Evolutionary conservation across 2,329 filamentous ascomycete species (phyloP), one percentile per base, ranked within the genome.

Genomic region (Chaetomium sp.): DNA sequence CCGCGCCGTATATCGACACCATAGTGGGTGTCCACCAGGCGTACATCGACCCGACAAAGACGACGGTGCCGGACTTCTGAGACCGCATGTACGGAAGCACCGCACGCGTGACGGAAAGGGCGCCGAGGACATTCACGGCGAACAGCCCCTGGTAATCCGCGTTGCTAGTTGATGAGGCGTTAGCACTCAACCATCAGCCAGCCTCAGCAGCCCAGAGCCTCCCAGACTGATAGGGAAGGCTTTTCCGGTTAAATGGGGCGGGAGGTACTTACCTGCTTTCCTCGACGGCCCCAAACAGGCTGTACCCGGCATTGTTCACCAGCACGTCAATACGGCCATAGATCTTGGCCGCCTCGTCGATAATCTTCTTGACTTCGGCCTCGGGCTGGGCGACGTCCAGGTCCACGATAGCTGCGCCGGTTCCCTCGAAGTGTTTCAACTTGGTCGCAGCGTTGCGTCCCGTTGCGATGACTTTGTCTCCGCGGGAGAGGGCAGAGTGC

Each of bases 41-140:
- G 19, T 37, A 59, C 60, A 56, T 19, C 53, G 65, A 64, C 8
- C 61, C 58, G 43, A 66, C 58, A 40, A 65, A 64, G 40, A 60
- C 55, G 0, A 66, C 50, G 42, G 62, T 61, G 4, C 61, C 59
- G 8, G 53, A 49, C 5, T 54, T 49, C 12, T 49, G 52, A 9
- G 40, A 41, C 8, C 60, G 45, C 47, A 67, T 63, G 27, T 64
- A 59, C 14, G 64, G 61, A 5, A 66, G 50, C 9, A 61, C 59
- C 5, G 60, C 60, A 34, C 61, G 59, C 9, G 61, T 62, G 38
- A 58, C 56, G 19, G 60, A 59, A 27, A 66, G 49, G 35, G 61
- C 59, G 40, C 59, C 59, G 27, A 64, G 55, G 5, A 64, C 41
- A 49, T 66, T 64, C 10, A 61, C 55, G 27, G 62, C 58, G 48